Evolutionary conservation across 2,329 filamentous ascomycete species (phyloP), one percentile per base, ranked within the genome.

Genomic region (Calonectria ilicicola): DNA sequence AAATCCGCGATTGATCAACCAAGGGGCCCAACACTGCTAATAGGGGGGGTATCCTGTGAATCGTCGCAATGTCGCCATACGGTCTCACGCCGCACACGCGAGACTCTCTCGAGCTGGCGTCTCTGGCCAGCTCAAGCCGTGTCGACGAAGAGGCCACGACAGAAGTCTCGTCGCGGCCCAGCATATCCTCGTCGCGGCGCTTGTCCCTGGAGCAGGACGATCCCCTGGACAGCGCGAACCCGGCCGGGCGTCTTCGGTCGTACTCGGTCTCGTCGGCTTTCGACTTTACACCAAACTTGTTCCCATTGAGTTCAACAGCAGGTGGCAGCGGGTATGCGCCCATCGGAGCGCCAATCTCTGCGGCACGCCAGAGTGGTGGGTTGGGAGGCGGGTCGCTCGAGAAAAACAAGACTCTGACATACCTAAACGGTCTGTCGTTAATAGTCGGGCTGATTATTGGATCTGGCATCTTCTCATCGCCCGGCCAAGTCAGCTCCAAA

Each of bases 71-170:
- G 88, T 81, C 84, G 80, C 72, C 74, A 8, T 82, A 84, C 76
- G 84, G 82, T 78, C 83, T 86, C 69, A 85, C 86, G 75, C 82
- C 85, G 76, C 84, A 86, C 75, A 84, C 91, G 74, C 94, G 97
- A 86, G 97, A 99, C 89, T 98, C 96, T 58, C 92, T 99, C 81
- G 97, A 99, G 87, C 93, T 99, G 71, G 97, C 96, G 73, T 98
- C 96, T 66, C 92, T 99, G 75, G 97, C 96, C 72, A 98, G 95
- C 74, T 96, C 94, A 44, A 95, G 93, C 78, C 81, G 84, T 51
- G 67, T 78, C 66, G 80, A 84, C 69, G 90, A 90, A 62, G 89
- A 89, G 74, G 91, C 89, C 21, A 89, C 86, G 60, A 89, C 89
- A 14, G 91, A 93, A 58, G 87, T 89, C n/a, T 90, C 93, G 47